Base-by-base conservation (phyloP, 2,329 filamentous ascomycete genomes). In the Aureobasidium subglaciale region DNA sequence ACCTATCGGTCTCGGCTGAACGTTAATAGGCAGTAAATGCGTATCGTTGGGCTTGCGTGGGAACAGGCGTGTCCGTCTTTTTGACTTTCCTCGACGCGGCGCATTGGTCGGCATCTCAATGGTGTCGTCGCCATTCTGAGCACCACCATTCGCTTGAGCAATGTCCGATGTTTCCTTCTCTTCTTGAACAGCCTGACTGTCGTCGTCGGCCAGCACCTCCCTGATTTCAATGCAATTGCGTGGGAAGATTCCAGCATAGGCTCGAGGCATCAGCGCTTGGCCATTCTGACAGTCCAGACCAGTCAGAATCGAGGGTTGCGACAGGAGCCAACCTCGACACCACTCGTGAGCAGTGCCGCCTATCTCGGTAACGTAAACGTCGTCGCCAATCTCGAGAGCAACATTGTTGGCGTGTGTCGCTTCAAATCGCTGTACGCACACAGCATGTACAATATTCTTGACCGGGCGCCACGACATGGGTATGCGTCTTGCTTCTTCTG, bases 241-340 rank as follows among this genome's bases (percentile, higher is more conserved):
- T 10, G 93, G 93, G 68, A 99, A 99, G 65, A 99, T 95, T 64
- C 93, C 93, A n/a, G 91, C 96, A 69, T 97, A 99, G 57, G 99
- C 93, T 61, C 93, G 85, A 58, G 92, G 90, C 73, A 97, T 92
- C 29, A 97, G 83, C 0, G 91, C 95, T 71, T 96, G 90, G 45
- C 93, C 92, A 70, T 90, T 92, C 65, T 87, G 84, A 59, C 87
- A 92, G 10, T 90, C 97, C 69, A 99, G 76, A 45, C 92, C 93
- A 16, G 93, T 89, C 58, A 99, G 82, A 68, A 99, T 76, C 63
- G 90, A 96, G 18, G 93, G 93, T 52, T 93, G 92, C 60, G 93
- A 90, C 63, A 99, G 87, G 58, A 99, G 80, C 72, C 99, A 99
- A 58, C 93, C 93, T 55, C 93, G 86, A 72, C 92, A 87, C 95